Evolutionary conservation across 805 yeast genomes (phyloP), one percentile per base, ranked within the genome.

Genomic region (Yamadazyma laniorum): DNA sequence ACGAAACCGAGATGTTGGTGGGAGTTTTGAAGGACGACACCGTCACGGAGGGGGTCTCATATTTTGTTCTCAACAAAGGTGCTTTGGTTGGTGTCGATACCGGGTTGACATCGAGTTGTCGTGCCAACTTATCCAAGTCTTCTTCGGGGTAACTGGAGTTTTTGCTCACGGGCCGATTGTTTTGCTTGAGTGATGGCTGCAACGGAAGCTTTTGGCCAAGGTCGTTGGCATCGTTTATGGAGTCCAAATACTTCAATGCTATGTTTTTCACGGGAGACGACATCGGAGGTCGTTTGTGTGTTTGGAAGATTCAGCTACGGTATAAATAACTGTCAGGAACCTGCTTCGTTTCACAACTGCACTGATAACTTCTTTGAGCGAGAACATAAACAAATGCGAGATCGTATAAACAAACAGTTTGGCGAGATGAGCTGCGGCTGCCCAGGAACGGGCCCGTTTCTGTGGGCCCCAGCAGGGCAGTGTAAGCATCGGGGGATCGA

Each of bases 31-130:
- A 68, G 4, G 70, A 59, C 2, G 69, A 61, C 3, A 68, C 65
- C 0, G 72, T 68, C 1, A 66, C 73, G 9, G 71, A 65, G 2
- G 70, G 69, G 0, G 70, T 54, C 35, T 66, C 72, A 39, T 61
- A 68, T 27, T 58, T 54, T 4, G 63, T 47, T 28, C 65, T 51
- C 12, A 65, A 47, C 15, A 62, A 43, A 5, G 53, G 59, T 4
- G 58, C 50, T 30, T 56, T 59, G 6, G 63, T 56, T 15, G 54
- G 51, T 18, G 56, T 49, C 2, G 56, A 45, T 2, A 26, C 34
- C 2, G 60, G 49, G 13, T 54, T 53, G 14, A 63, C 44, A 35
- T 62, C 55, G 43, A 68, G 49, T 45, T 68, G 64, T 30, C 58
- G 52, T 11, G 73, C 72, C 32, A 68, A 50, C 14, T 49, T 58